Evolutionary conservation across 495 filamentous ascomycete species (phyloP), one percentile per base, ranked within the genome.

Genomic region (Aspergillus campestris): DNA sequence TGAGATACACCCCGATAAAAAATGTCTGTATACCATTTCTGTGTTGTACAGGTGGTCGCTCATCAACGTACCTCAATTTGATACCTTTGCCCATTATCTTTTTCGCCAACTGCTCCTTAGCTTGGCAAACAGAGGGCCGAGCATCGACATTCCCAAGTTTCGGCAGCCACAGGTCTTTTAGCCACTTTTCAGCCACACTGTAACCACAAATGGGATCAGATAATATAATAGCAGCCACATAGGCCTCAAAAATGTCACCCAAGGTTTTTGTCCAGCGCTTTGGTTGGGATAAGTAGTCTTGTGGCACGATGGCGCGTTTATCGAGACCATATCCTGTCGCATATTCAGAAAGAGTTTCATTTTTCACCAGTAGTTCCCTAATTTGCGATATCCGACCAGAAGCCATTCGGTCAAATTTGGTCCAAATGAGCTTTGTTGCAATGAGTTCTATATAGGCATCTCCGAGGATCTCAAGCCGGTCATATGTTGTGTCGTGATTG

Each of bases 221-320:
- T 7, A 88, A 62, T 36, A 94, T 73, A 18, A 87, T 59, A 9
- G 85, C 89, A 13, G 86, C 89, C 8, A 89, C 77, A 59, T 91
- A 94, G 2, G 89, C 83, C 62, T 95, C 89, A 56, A 95, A 90
- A 7, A 95, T 74, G 61, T 95, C 89, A 7, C 80, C 89, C 38
- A 81, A 66, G 12, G 82, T 78, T 59, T 95, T 95, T 28, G 68
- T 74, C 49, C 74, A 71, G 48, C 74, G 74, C 38, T 79, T 72
- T 7, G 62, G 52, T 40, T 69, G 55, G 8, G 61, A 59, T 3
- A 52, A 53, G 33, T 64, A 61, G 47, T 65, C 58, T 34, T 51
- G 43, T n/a, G 76, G 77, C 11, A 82, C 68, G 15, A 65, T 66
- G 24, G 80, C 74, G 33, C 69, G 74, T 45, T 71, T 70, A 50